Evolutionary conservation across 345 rosid species (phyloP), one percentile per base, ranked within the genome.

Genomic region (Raphanus sativus): DNA sequence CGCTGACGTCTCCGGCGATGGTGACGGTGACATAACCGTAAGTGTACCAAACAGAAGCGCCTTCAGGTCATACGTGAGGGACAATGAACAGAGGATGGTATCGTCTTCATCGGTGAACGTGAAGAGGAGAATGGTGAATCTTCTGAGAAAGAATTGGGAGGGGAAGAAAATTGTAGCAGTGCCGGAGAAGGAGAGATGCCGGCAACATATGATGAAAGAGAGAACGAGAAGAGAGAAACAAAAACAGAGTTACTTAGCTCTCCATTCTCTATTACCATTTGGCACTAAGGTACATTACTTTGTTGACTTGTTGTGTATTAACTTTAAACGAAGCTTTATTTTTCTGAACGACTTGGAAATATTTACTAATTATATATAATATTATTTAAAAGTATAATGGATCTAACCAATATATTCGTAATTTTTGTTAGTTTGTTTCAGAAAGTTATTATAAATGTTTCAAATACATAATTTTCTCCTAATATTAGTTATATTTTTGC

Each of bases 221-320:
- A 83, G 98, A 80, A 58, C 77, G 62, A 86, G 98, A 66, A 85
- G 98, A 81, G 84, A 79, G 73, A 87, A 50, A 82, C 95, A 91
- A 83, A 88, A 80, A 82, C 73, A 78, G 9, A 81, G 83, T 50
- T 93, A 85, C 84, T 69, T 60, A 0, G 83, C 84, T 66, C 84
- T 91, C 54, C 92, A 81, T 72, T 82, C 93, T 67, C 28, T 84
- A 21, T 50, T 91, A 72, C 97, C 92, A 11, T 62, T 0, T 3
- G 86, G 83, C 60, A 86, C 98, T 80, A 89, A 87, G 97, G 97
- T 91, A n/a, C 13, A 48, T 62, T 26, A 48, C n/a, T 26, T 16
- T 12, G 55, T 2, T 34, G 25, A 13, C 21, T 2, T 26, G 16
- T 33, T 71, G 29, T 58, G 32, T 60, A 36, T 60, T 26, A 38